Percentiles rank a stretch among this genome's conserved stretches.
These are phyloP conservation scores for Candida arabinofermentans DNA, from an alignment of 805 yeast genomes.

Conservation along the genomic window DNA sequence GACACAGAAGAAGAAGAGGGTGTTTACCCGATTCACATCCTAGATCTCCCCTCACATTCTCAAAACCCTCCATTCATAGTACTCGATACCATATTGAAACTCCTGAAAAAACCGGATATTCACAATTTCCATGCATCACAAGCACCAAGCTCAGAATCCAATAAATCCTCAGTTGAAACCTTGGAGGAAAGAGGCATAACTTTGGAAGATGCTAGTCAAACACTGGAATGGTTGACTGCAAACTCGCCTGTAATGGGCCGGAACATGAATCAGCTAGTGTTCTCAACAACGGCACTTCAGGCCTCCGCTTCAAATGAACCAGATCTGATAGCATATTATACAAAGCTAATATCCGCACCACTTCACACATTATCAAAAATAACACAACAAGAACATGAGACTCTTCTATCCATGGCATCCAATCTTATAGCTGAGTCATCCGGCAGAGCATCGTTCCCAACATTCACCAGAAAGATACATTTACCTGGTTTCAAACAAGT, in stretches of 20 bases:
- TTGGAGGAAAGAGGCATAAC: constrained; percentile 35
- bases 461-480: constrained; percentile 55
- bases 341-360: constrained; percentile 45
- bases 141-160: constrained; percentile 1
- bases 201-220: constrained; percentile 17
- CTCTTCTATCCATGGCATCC: constrained; percentile 54
- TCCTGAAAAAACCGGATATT: constrained; percentile 46
- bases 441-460: constrained; percentile 82
- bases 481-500: constrained; percentile 35
- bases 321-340: constrained; percentile 44
- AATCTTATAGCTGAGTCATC: constrained; percentile 71
- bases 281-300: constrained; percentile 4
- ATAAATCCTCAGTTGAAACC: constrained; percentile 11
- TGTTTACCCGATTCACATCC: constrained; percentile 39
- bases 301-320: constrained; percentile 4
- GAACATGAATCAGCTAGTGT: constrained; percentile 8
- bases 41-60: constrained; percentile 57
- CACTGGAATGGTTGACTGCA: constrained; percentile 42
- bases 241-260: constrained; percentile 33
- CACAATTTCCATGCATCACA: constrained; percentile 40
- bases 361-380: neutral
- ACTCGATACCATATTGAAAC: constrained; percentile 39
- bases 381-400: constrained; percentile 17
- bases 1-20: constrained; percentile 16
- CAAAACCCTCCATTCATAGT: constrained; percentile 44